Evolutionary conservation across 352 stramenopile species (phyloP), one percentile per base, ranked within the genome.

Genomic region (Phytophthora meadii): DNA sequence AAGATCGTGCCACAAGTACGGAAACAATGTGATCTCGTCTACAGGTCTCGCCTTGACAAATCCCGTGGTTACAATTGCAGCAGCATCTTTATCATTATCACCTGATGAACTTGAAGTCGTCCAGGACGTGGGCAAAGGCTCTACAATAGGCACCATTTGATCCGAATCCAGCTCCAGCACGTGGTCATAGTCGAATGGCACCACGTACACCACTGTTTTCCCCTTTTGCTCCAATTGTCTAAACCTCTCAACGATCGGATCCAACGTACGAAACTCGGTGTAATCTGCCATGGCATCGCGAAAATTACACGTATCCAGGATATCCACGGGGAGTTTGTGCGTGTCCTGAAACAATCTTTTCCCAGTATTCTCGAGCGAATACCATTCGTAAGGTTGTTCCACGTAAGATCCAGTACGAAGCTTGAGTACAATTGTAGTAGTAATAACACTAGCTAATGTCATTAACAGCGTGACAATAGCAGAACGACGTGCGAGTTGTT

Each of bases 351-450:
- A 83, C 30, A 84, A 42, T 7, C 81, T 71, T 44, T 70, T 66
- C 14, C 81, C 81, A 2, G 79, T 82, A 15, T 53, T 70, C 39
- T 65, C 57, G 9, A 89, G 39, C 28, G 78, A 80, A 53, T 89
- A 88, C 81, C 81, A 89, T 41, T 84, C 74, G 51, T 89, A 89
- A 14, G 74, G 70, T 39, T 87, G 69, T 63, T 87, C 64, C 37
- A 79, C 25, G 39, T 71, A 80, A 4, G 74, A 72, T 1, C 81
- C 79, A 0, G 81, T 89, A 22, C 81, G 76, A 11, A 82, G 46
- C 17, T 81, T 85, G 15, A 89, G 76, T 53, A 88, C 54, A 27
- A 77, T 61, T 9, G 68, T 75, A 34, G 52, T 74, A 8, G 69
- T 65, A 3, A 62, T 46, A 5, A 54, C 42, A 36, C 49, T 54